Evolutionary conservation across 2,329 filamentous ascomycete species (phyloP).

Genomic region (Ophiocordyceps sinensis): DNA sequence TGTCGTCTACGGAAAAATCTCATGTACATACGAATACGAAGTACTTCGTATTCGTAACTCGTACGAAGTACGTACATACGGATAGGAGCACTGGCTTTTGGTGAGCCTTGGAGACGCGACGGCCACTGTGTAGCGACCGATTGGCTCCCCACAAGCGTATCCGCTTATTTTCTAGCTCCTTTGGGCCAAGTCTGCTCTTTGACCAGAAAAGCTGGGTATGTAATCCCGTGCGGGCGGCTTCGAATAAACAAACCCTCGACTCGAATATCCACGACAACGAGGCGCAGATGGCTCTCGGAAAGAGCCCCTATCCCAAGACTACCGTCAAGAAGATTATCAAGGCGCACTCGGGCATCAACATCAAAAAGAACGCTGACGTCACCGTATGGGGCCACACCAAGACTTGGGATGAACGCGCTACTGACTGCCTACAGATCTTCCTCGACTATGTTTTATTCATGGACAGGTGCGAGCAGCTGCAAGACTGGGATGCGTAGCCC

Average conservation of each 20-base stretch:
- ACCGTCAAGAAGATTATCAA: constrained; percentile 85
- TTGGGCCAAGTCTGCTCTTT: not conserved
- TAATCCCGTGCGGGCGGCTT: not conserved
- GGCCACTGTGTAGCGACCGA: no score
- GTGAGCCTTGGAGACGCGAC: no score
- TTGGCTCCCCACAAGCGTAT: no score
- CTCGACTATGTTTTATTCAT: constrained; percentile 77
- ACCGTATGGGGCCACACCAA: constrained; percentile 37
- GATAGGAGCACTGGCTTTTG: no score
- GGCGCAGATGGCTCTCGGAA: constrained; percentile 29
- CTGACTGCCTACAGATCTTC: constrained; percentile 49
- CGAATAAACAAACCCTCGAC: not conserved
- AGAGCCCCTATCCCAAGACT: constrained; percentile 69
- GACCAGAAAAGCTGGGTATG: not conserved
- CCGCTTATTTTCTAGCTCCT: no score
- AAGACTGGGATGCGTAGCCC: not conserved
- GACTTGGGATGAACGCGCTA: constrained; percentile 4
- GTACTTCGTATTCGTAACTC: no score
- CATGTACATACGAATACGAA: no score
- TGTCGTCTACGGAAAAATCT: no score
- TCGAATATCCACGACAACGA: not conserved
- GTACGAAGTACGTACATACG: no score
- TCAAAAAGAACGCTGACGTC: constrained; percentile 79
- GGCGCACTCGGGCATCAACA: constrained; percentile 64
- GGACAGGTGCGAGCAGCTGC: constrained; percentile 32